Evolutionary conservation across 1,284 basidiomycete species (phyloP).

Genomic region (Pseudozyma pruni): DNA sequence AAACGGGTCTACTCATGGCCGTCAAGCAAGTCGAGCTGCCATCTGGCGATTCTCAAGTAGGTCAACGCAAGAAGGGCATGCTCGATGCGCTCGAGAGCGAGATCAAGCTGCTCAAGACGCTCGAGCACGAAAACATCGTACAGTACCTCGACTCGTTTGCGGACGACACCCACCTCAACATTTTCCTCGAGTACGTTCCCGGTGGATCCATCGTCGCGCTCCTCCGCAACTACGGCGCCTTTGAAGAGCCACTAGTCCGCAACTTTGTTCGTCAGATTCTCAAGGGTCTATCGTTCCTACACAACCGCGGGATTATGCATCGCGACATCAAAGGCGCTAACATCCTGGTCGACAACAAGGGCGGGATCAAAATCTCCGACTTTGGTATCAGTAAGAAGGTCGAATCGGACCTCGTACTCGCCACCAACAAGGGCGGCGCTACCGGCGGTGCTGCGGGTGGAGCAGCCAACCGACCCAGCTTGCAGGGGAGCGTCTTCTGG

Average conservation of each 20-base stretch:
- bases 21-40: slow-evolving; percentile 99
- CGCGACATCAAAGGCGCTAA: slow-evolving; percentile 99
- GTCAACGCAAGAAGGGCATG: slow-evolving; percentile 94
- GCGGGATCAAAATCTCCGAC: slow-evolving; percentile 97
- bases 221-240: slow-evolving; percentile 92
- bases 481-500: slow-evolving; percentile 97
- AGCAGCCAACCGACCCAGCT: slow-evolving; percentile 79
- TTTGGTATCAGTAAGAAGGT: slow-evolving; percentile 99
- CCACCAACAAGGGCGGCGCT: slow-evolving; percentile 30
- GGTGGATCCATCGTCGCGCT: slow-evolving; percentile 95
- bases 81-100: slow-evolving; percentile 92
- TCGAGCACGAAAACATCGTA: slow-evolving; percentile 97
- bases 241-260: slow-evolving; percentile 92
- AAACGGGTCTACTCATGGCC: slow-evolving; percentile 93
- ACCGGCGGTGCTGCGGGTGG: slow-evolving; percentile 10
- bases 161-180: slow-evolving; percentile 78
- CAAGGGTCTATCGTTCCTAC: slow-evolving; percentile 89
- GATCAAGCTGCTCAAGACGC: slow-evolving; percentile 92
- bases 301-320: slow-evolving; percentile 94
- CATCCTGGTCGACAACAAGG: slow-evolving; percentile 97
- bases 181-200: slow-evolving; percentile 98
- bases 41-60: slow-evolving; percentile 83
- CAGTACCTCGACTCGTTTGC: slow-evolving; percentile 78
- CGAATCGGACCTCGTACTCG: slow-evolving; percentile 74
- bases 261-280: slow-evolving; percentile 96